These are phyloP conservation scores for Leucocoprinus gongylophorus DNA, from an alignment of 1,284 basidiomycete species.

Conservation along the genomic window DNA sequence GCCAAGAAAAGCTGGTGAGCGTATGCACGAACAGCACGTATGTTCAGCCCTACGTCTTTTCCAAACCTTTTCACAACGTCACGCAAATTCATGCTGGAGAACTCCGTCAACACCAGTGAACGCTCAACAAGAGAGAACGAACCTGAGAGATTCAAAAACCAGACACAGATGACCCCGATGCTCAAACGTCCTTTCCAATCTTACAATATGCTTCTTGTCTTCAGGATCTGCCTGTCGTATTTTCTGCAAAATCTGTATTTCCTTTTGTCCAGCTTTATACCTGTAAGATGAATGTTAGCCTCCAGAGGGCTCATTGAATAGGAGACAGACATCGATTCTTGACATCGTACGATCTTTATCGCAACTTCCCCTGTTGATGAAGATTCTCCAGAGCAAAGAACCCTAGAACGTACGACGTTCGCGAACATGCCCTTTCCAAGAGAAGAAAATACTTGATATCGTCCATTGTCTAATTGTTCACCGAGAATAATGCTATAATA, in stretches of 20 bases:
- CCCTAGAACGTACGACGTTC: slow-evolving; percentile 87
- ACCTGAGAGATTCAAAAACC: slow-evolving; percentile 95
- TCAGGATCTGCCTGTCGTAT: slow-evolving; percentile 87
- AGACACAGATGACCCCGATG: slow-evolving; percentile 95
- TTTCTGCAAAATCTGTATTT: slow-evolving; percentile 84
- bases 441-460: slow-evolving; percentile 92
- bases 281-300: slow-evolving; percentile 34
- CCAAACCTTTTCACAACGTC: slow-evolving; percentile 99
- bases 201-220: slow-evolving; percentile 93
- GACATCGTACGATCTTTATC: slow-evolving; percentile 94
- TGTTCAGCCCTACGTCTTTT: slow-evolving; percentile 95
- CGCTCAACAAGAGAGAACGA: slow-evolving; percentile 19
- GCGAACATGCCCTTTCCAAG: slow-evolving; percentile 99
- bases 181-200: slow-evolving; percentile 90
- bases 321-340: slow-evolving; percentile 86
- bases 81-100: slow-evolving; percentile 87
- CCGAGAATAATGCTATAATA: slow-evolving; percentile 95
- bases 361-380: slow-evolving; percentile 81
- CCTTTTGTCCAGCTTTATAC: slow-evolving; percentile 94
- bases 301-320: slow-evolving; percentile 4
- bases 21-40: slow-evolving; percentile 95
- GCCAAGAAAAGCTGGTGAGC: slow-evolving; percentile 94
- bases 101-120: slow-evolving; percentile 7
- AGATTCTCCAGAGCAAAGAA: slow-evolving; percentile 59
- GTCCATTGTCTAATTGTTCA: slow-evolving; percentile 87